Conservation (phyloP, 257 asterid species). For the Cruciata laevipes region DNA sequence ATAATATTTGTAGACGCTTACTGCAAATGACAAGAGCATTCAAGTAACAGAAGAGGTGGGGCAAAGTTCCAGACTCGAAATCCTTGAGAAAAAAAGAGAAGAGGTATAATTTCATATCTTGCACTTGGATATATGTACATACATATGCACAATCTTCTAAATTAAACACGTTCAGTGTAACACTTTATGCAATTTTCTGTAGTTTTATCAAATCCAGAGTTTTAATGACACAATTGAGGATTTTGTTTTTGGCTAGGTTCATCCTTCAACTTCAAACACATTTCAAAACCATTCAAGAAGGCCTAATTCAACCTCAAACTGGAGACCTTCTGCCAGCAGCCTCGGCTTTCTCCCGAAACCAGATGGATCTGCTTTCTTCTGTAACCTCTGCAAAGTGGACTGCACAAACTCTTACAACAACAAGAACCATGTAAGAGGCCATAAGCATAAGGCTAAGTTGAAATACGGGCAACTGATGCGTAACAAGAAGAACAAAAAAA, state of each 20-base stretch:
- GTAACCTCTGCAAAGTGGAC: conserved; percentile 35
- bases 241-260: background rate
- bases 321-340: too few relatives aligned
- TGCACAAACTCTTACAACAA: conserved; percentile 31
- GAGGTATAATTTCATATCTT: background rate
- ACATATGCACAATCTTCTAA: too few relatives aligned
- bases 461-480: conserved; percentile 10
- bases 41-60: background rate
- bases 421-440: conserved; percentile 41
- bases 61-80: background rate
- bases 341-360: background rate
- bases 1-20: background rate
- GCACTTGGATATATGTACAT: too few relatives aligned
- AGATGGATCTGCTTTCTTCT: conserved; percentile 8
- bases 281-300: background rate
- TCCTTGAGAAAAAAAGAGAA: background rate
- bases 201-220: too few relatives aligned
- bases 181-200: background rate
- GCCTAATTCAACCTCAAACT: too few relatives aligned
- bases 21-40: background rate
- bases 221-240: too few relatives aligned
- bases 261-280: conserved; percentile 21
- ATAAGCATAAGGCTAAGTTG: conserved; percentile 46
- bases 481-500: background rate
- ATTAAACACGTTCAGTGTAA: too few relatives aligned